phyloP scores from a whole-genome alignment of 352 stramenopile genomes.

The Phytophthora aleatoria region DNA sequence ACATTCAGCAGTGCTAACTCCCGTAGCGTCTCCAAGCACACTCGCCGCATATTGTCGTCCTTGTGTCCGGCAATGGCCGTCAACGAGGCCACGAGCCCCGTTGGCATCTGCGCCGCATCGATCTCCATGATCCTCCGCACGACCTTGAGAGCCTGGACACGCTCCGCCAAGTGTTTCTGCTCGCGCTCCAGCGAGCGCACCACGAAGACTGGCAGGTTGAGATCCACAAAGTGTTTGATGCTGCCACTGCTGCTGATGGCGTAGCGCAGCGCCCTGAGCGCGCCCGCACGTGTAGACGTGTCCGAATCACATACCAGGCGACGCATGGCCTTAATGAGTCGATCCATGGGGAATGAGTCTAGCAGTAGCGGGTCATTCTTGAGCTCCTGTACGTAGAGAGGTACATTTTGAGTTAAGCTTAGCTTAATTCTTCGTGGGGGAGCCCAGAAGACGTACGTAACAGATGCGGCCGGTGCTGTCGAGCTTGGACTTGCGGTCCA shows the following conservation, averaged over 20 bases:
- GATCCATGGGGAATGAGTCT: conserved; percentile 80
- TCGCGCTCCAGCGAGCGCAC: conserved; percentile 87
- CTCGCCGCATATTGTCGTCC: conserved; percentile 88
- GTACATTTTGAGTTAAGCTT: neutral
- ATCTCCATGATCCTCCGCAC: conserved; percentile 87
- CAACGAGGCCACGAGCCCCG: conserved; percentile 78
- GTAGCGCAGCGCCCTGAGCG: conserved; percentile 82
- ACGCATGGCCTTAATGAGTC: conserved; percentile 81
- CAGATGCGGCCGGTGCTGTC: conserved; percentile 84
- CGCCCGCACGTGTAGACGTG: conserved; percentile 76
- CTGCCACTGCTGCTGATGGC: conserved; percentile 79
- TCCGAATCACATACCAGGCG: conserved; percentile 79
- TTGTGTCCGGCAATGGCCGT: conserved; percentile 88
- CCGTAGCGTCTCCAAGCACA: conserved; percentile 86
- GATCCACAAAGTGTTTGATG: conserved; percentile 68
- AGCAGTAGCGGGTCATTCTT: conserved; percentile 87
- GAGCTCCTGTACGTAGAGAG: conserved; percentile 56
- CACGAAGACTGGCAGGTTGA: conserved; percentile 83
- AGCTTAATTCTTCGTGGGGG: neutral
- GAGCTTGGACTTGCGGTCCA: conserved; percentile 89
- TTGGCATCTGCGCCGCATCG: conserved; percentile 84
- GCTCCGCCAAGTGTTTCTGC: conserved; percentile 83
- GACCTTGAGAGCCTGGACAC: conserved; percentile 88
- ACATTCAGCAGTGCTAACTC: conserved; percentile 83
- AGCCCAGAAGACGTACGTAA: conserved; percentile 51